These are phyloP conservation scores for Cadophora luteo-olivacea DNA, from an alignment of 2,329 filamentous ascomycete genomes.

Conservation along the genomic window DNA sequence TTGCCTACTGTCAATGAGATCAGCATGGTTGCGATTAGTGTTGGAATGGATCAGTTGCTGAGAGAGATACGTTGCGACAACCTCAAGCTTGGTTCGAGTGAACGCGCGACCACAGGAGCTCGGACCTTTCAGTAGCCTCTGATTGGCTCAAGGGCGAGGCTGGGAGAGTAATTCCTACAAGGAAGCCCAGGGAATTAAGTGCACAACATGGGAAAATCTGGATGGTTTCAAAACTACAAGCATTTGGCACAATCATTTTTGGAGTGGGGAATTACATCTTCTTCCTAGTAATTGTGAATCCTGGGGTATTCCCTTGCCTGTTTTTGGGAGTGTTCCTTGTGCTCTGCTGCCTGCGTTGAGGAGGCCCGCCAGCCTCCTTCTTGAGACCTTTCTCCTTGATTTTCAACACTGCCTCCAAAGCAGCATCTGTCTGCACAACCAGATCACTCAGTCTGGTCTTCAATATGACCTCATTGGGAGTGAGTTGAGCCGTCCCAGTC, in stretches of 20 bases:
- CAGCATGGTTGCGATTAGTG: slow-evolving; percentile 67
- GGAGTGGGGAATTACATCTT: neutral
- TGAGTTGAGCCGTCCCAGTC: slow-evolving; percentile 47
- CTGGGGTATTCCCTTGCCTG: neutral
- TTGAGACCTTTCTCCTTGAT: neutral
- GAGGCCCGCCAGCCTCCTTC: neutral
- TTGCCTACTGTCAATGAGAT: slow-evolving; percentile 98
- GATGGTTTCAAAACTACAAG: neutral
- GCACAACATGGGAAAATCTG: neutral
- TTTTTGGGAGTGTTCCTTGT: neutral
- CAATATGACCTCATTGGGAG: slow-evolving; percentile 34
- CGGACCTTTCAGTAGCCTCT: neutral
- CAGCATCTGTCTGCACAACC: slow-evolving; percentile 38
- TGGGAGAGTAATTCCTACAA: neutral
- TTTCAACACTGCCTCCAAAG: slow-evolving; percentile 25
- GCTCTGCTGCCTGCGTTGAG: neutral
- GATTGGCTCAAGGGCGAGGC: slow-evolving; percentile 24
- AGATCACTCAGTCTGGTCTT: slow-evolving; percentile 38
- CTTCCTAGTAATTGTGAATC: slow-evolving; percentile 2
- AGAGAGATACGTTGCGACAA: slow-evolving; percentile 38
- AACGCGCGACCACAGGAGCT: slow-evolving; percentile 27
- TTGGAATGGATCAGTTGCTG: slow-evolving; percentile 18
- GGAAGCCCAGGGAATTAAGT: neutral
- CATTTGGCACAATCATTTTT: neutral
- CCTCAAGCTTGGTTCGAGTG: slow-evolving; percentile 22